Percentiles rank a stretch among this genome's conserved stretches.
These are phyloP conservation scores for Rhodotorula sp. DNA, from an alignment of 1,284 basidiomycete species.

Conservation along the genomic window DNA sequence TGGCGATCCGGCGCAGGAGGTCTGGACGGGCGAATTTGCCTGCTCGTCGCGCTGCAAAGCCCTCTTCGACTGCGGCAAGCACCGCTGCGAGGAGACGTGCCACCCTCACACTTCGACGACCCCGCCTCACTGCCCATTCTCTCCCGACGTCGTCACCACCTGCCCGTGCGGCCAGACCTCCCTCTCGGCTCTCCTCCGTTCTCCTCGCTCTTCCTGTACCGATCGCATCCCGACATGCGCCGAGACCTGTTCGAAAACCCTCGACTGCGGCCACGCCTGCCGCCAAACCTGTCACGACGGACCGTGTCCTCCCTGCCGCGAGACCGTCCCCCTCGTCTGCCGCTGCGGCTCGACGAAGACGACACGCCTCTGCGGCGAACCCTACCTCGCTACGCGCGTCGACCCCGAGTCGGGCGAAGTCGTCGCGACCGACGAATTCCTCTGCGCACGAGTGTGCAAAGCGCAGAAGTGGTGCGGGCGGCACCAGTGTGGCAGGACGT, in stretches of 20 bases:
- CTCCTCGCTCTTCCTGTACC: slow-evolving; percentile 61
- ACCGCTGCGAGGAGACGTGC: slow-evolving; percentile 56
- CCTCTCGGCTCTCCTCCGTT: slow-evolving; percentile 52
- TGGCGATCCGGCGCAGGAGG: slow-evolving; percentile 40
- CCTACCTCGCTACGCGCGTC: slow-evolving; percentile 11
- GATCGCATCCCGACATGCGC: slow-evolving; percentile 75
- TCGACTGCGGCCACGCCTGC: slow-evolving; percentile 67
- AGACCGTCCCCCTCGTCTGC: slow-evolving; percentile 40
- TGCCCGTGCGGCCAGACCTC: slow-evolving; percentile 77
- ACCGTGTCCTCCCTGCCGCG: slow-evolving; percentile 57
- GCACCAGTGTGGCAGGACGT: slow-evolving; percentile 73
- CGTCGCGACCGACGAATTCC: slow-evolving; percentile 56
- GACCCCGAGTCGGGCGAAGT: slow-evolving; percentile 23
- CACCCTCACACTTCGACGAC: slow-evolving; percentile 64
- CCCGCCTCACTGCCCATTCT: slow-evolving; percentile 66
- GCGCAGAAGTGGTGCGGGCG: slow-evolving; percentile 59
- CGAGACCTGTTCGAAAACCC: slow-evolving; percentile 55
- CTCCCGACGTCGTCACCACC: slow-evolving; percentile 63
- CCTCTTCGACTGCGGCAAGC: slow-evolving; percentile 65
- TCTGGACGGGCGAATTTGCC: slow-evolving; percentile 68
- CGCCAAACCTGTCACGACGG: slow-evolving; percentile 55
- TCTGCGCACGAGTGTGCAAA: slow-evolving; percentile 73
- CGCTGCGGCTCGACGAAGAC: slow-evolving; percentile 41
- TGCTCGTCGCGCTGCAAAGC: slow-evolving; percentile 61
- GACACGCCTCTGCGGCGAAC: slow-evolving; percentile 28